A percentile compares a stretch with the other conserved stretches of the same genome.
Conservation (phyloP, 345 rosid species). For the Murraya koenigii region DNA sequence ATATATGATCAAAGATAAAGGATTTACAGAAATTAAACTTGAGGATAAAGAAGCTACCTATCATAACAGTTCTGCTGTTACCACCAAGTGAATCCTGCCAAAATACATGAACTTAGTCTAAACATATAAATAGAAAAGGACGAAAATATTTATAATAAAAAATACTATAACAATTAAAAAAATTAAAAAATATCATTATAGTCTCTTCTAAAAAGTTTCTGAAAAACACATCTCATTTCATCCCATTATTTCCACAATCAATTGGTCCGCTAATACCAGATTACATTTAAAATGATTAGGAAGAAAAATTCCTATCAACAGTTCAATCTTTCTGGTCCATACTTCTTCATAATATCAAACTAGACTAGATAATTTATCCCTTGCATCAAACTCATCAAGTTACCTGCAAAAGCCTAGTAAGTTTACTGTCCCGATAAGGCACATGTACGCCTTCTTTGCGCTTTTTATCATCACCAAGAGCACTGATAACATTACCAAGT, state of each 20-base stretch:
- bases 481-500: constrained; percentile 98
- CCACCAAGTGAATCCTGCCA: constrained; percentile 99
- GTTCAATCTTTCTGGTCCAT: neutral
- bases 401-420: constrained; percentile 97
- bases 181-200: neutral
- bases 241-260: neutral
- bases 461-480: constrained; percentile 97
- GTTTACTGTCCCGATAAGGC: constrained; percentile 98
- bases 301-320: neutral
- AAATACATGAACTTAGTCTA: constrained; percentile 8
- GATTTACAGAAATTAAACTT: neutral
- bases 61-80: constrained; percentile 98
- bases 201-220: neutral
- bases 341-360: neutral
- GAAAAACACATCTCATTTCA: neutral
- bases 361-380: neutral
- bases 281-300: neutral
- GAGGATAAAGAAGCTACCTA: constrained; percentile 54
- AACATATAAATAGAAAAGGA: constrained; percentile 10
- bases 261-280: neutral
- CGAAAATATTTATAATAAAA: neutral
- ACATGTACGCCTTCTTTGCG: constrained; percentile 93
- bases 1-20: neutral
- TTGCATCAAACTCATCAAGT: neutral
- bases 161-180: neutral